These are phyloP conservation scores for Neurospora sp. DNA, from an alignment of 495 filamentous ascomycete genomes.

Conservation along the genomic window DNA sequence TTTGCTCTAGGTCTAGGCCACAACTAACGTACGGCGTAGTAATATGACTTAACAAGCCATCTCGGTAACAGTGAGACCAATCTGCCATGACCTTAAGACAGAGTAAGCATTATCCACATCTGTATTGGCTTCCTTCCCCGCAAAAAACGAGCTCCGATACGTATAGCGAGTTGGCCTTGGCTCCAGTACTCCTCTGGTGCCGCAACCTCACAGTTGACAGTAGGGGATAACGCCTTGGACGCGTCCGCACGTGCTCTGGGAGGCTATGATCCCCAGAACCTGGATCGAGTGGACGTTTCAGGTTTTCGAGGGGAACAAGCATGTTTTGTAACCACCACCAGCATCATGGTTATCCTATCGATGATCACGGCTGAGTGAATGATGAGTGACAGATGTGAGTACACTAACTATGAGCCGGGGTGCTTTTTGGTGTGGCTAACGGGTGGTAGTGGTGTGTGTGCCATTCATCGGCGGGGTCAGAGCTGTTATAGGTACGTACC, in stretches of 20 bases:
- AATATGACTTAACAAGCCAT: neutral
- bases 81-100: neutral
- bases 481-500: neutral
- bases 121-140: neutral
- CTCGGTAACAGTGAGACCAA: conserved; percentile 10
- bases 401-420: neutral
- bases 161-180: neutral
- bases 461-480: neutral
- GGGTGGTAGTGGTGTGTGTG: neutral
- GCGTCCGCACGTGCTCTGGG: neutral
- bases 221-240: neutral
- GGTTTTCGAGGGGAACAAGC: neutral
- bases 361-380: neutral
- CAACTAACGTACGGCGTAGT: conserved; percentile 1
- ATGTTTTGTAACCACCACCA: neutral
- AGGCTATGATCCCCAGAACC: neutral
- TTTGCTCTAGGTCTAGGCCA: conserved; percentile 7
- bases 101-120: conserved; percentile 2
- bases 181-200: neutral
- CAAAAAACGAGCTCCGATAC: neutral
- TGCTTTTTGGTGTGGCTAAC: neutral
- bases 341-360: neutral
- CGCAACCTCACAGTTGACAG: neutral
- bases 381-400: neutral
- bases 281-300: neutral